Evolutionary conservation across 2,329 filamentous ascomycete species (phyloP).

Genomic region (Leptosphaerulina australis): DNA sequence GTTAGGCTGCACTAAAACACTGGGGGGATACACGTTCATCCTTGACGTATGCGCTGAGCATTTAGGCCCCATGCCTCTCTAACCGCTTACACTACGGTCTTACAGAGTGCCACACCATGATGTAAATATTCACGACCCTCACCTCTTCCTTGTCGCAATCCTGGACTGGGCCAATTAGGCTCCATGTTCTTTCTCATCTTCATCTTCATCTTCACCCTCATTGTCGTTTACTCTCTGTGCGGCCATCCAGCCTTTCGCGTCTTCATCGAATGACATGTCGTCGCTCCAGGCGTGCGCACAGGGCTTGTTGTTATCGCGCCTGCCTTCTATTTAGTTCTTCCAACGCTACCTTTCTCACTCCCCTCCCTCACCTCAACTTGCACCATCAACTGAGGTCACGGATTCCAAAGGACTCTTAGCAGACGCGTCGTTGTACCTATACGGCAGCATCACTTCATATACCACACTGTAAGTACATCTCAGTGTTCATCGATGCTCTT

Average conservation of each 20-base stretch:
- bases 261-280: constrained; percentile 1
- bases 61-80: not conserved
- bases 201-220: constrained; percentile 15
- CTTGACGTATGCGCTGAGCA: not conserved
- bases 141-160: not conserved
- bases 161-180: not conserved
- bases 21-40: not conserved
- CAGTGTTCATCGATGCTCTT: not conserved
- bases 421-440: not conserved
- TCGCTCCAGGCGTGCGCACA: constrained; percentile 15
- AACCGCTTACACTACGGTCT: not conserved
- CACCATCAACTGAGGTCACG: not conserved
- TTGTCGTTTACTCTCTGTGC: not conserved
- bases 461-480: not conserved
- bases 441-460: not conserved
- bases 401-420: not conserved
- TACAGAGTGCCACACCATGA: not conserved
- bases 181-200: not conserved
- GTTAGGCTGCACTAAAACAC: not conserved
- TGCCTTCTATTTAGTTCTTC: constrained; percentile 19
- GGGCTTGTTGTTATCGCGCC: constrained; percentile 17
- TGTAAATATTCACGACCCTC: constrained; percentile 6
- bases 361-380: not conserved
- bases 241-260: not conserved
- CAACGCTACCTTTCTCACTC: not conserved